phyloP scores from a whole-genome alignment of 345 rosid genomes.

The Citrus maxima region DNA sequence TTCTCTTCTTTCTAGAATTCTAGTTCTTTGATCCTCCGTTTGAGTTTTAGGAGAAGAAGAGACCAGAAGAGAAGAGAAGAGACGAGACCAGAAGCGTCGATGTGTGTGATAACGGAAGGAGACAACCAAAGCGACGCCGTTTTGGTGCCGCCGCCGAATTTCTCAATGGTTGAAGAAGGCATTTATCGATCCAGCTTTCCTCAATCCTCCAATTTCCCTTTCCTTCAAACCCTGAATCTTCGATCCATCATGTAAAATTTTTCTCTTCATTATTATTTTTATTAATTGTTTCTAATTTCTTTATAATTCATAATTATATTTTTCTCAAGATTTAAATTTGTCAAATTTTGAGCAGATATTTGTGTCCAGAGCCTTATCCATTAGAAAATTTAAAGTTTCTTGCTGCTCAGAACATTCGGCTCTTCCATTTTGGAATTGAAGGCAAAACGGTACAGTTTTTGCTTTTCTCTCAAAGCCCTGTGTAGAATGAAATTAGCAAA shows the following conservation, averaged over 20 bases:
- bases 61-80: no score
- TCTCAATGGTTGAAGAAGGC: constrained; percentile 80
- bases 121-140: constrained; percentile 19
- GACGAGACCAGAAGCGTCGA: neutral
- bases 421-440: constrained; percentile 73
- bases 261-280: neutral
- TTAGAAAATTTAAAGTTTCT: constrained; percentile 64
- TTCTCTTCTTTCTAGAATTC: neutral
- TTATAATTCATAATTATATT: neutral
- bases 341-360: constrained; percentile 42
- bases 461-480: no score
- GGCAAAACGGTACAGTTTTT: constrained; percentile 65
- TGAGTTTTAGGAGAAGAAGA: neutral
- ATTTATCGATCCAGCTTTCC: constrained; percentile 78
- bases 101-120: constrained; percentile 41
- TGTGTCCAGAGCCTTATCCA: constrained; percentile 85
- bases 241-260: constrained; percentile 62
- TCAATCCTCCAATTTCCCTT: constrained; percentile 47
- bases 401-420: constrained; percentile 46
- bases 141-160: constrained; percentile 60
- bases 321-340: neutral
- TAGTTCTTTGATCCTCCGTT: neutral
- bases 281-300: neutral
- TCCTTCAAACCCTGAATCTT: constrained; percentile 65
- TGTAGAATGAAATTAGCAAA: neutral